Evolutionary conservation across 2,329 filamentous ascomycete species (phyloP).

Genomic region (Fusarium equiseti): DNA sequence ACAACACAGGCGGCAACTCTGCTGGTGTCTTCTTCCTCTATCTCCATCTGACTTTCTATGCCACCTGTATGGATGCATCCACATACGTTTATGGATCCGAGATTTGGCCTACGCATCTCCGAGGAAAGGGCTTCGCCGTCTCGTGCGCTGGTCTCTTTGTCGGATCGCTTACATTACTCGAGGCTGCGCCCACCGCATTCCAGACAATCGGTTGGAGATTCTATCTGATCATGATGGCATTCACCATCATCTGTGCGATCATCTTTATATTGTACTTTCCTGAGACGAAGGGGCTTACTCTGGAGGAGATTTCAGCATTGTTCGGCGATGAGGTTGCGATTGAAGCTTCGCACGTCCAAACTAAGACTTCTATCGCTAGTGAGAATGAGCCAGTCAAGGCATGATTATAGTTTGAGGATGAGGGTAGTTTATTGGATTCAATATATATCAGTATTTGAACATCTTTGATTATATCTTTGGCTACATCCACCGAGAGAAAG

Average conservation of each 20-base stretch:
- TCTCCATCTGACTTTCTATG: constrained; percentile 2
- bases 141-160: background rate
- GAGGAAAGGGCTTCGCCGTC: background rate
- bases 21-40: constrained; percentile 1
- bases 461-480: background rate
- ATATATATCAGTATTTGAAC: fast-evolving
- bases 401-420: background rate
- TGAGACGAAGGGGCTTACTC: background rate
- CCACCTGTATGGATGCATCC: constrained; percentile 3
- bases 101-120: background rate
- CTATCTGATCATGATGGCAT: constrained; percentile 2
- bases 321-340: background rate
- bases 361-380: background rate
- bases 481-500: background rate
- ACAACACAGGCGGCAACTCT: background rate
- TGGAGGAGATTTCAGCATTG: background rate
- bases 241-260: background rate
- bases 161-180: background rate
- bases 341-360: background rate
- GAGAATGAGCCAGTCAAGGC: background rate
- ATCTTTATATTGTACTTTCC: background rate
- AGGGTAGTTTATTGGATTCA: too few species aligned
- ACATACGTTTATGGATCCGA: constrained; percentile 3
- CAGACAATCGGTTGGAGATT: background rate
- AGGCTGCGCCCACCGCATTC: background rate